A percentile compares a stretch with the other conserved stretches of the same genome.
phyloP scores from a whole-genome alignment of 768 basidiomycete genomes.

The Boletus vermiculosoides region DNA sequence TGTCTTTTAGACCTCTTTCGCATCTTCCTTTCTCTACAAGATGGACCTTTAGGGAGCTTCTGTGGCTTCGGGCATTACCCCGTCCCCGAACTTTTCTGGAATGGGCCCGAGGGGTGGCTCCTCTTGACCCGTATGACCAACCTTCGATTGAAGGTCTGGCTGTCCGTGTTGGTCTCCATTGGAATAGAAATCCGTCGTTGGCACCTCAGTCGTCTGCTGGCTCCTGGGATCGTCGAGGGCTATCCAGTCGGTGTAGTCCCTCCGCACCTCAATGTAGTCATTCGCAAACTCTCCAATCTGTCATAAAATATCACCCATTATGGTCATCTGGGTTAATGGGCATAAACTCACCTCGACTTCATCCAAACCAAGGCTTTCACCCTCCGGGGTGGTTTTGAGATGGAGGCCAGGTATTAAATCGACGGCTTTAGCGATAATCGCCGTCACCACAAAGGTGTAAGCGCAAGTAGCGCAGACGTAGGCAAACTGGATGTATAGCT shows the following conservation, averaged over 20 bases:
- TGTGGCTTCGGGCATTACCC: not conserved
- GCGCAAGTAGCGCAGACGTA: conserved; percentile 56
- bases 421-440: conserved; percentile 54
- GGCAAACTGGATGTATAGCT: conserved; percentile 74
- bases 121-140: conserved; percentile 5
- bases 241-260: conserved; percentile 60
- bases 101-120: conserved; percentile 15
- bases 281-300: conserved; percentile 70
- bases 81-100: conserved; percentile 13
- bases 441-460: conserved; percentile 64
- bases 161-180: conserved; percentile 42
- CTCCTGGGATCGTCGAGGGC: conserved; percentile 21
- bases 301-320: not conserved
- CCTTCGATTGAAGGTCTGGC: conserved; percentile 26
- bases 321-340: not conserved
- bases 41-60: not conserved
- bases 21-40: not conserved
- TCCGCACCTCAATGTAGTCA: conserved; percentile 67
- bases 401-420: conserved; percentile 59
- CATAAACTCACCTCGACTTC: conserved; percentile 58
- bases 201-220: conserved; percentile 5
- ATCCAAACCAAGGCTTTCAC: conserved; percentile 64
- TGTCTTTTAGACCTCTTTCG: not conserved
- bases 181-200: conserved; percentile 10
- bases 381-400: conserved; percentile 52